phyloP scores from a whole-genome alignment of 192 early-diverging fungal genomes.

The Podila epicladia region DNA sequence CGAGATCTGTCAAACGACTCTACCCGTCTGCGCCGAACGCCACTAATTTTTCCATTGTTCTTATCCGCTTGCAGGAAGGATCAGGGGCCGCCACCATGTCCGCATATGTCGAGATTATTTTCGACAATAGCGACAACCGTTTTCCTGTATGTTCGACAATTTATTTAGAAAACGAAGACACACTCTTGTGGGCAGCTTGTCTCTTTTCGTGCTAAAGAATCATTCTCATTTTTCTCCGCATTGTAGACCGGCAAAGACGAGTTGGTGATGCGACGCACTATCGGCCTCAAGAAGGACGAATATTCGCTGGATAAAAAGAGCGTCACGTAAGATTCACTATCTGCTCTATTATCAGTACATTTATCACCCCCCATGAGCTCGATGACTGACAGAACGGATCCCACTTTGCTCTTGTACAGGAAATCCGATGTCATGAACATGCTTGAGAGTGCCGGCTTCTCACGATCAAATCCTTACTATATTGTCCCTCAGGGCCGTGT shows the following conservation, averaged over 20 bases:
- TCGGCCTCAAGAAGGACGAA: conserved; percentile 98
- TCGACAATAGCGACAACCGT: conserved; percentile 96
- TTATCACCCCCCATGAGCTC: not conserved
- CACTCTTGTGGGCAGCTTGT: not conserved
- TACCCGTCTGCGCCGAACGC: conserved; percentile 4
- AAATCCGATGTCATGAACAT: conserved; percentile 94
- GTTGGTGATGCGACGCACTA: conserved; percentile 89
- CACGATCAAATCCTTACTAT: conserved; percentile 97
- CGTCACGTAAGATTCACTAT: conserved; percentile 66
- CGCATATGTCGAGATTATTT: conserved; percentile 95
- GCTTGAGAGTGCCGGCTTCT: conserved; percentile 96
- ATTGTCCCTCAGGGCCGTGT: conserved; percentile 98
- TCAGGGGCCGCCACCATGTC: conserved; percentile 92
- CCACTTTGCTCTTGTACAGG: conserved; percentile 52
- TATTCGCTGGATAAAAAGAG: conserved; percentile 96
- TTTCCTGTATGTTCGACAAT: conserved; percentile 76
- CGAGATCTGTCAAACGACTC: conserved; percentile 64
- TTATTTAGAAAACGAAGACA: not conserved
- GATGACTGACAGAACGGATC: not conserved
- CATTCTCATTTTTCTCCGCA: conserved; percentile 7
- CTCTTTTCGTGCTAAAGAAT: not conserved
- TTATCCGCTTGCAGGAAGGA: conserved; percentile 73
- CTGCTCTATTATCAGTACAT: not conserved
- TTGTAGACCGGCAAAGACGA: conserved; percentile 88
- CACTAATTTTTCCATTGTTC: conserved; percentile 15